Conservation (phyloP, 129 eudicot species). For the Centrapalus pauciflorus region DNA sequence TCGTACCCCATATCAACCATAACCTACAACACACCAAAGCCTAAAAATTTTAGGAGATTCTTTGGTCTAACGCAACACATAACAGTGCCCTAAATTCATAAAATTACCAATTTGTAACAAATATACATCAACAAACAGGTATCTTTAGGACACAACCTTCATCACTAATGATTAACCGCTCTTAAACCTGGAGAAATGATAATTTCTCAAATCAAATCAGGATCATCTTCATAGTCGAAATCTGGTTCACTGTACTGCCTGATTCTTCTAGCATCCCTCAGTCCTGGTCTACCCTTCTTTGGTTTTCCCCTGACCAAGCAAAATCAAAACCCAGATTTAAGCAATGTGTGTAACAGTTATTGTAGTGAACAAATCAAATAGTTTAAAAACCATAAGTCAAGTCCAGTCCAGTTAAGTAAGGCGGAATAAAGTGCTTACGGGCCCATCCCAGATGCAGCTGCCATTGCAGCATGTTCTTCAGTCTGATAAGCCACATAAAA, state of each 20-base stretch:
- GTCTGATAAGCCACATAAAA: constrained; percentile 33
- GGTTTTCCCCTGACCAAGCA: constrained; percentile 71
- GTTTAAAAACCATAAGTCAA: neutral
- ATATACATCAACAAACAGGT: constrained; percentile 14
- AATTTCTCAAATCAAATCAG: constrained; percentile 38
- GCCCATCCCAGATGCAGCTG: constrained; percentile 54
- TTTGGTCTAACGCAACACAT: neutral
- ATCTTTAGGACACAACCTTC: constrained; percentile 8
- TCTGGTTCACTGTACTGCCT: constrained; percentile 85
- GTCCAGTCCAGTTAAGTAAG: neutral
- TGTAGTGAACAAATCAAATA: neutral
- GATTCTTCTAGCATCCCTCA: constrained; percentile 73
- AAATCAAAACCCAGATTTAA: neutral
- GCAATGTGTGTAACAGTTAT: neutral
- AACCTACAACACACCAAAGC: too few relatives aligned
- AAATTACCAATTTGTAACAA: constrained; percentile 4
- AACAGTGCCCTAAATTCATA: constrained; percentile 13
- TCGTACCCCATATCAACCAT: too few relatives aligned
- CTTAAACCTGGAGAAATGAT: neutral
- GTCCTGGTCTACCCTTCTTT: constrained; percentile 78
- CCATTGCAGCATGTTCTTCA: constrained; percentile 74
- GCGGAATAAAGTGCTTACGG: constrained; percentile 50
- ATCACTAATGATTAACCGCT: neutral
- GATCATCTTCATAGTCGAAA: constrained; percentile 91
- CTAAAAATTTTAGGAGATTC: too few relatives aligned